These are phyloP conservation scores for Colletotrichum sansevieriae DNA, from an alignment of 2,329 filamentous ascomycete genomes.

Conservation along the genomic window DNA sequence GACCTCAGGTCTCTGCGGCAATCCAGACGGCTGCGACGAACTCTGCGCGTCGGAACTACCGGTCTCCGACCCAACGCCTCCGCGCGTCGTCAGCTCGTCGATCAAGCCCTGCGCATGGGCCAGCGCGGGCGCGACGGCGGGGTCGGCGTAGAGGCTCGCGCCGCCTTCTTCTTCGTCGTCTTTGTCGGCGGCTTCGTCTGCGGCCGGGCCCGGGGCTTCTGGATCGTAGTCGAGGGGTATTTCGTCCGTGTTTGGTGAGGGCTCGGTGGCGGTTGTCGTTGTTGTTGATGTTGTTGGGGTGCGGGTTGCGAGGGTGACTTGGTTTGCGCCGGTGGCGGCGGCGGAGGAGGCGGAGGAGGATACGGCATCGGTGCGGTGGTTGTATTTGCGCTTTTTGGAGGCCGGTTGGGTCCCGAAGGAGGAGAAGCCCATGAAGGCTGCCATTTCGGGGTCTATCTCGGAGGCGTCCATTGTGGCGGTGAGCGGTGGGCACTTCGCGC, in stretches of 20 bases:
- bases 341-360: slow-evolving; percentile 43
- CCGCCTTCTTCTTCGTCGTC: slow-evolving; percentile 30
- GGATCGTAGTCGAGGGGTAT: slow-evolving; percentile 58
- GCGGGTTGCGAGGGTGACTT: slow-evolving; percentile 53
- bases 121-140: slow-evolving; percentile 36
- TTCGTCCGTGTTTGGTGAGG: slow-evolving; percentile 57
- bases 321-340: slow-evolving; percentile 50
- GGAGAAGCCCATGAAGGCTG: slow-evolving; percentile 79
- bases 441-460: slow-evolving; percentile 60
- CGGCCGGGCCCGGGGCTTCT: slow-evolving; percentile 46
- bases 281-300: slow-evolving; percentile 39
- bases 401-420: slow-evolving; percentile 73
- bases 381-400: slow-evolving; percentile 76
- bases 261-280: not conserved
- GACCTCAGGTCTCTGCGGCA: slow-evolving; percentile 34
- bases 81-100: slow-evolving; percentile 31
- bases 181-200: slow-evolving; percentile 10
- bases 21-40: slow-evolving; percentile 18
- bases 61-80: not conserved
- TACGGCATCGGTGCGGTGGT: slow-evolving; percentile 66
- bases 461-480: slow-evolving; percentile 39
- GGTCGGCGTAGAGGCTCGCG: slow-evolving; percentile 23
- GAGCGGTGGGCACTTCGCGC: not conserved
- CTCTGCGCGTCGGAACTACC: not conserved
- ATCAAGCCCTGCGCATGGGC: slow-evolving; percentile 39